Conservation (phyloP, 108 stramenopile genomes). For the Schizochytrium sp. region DNA sequence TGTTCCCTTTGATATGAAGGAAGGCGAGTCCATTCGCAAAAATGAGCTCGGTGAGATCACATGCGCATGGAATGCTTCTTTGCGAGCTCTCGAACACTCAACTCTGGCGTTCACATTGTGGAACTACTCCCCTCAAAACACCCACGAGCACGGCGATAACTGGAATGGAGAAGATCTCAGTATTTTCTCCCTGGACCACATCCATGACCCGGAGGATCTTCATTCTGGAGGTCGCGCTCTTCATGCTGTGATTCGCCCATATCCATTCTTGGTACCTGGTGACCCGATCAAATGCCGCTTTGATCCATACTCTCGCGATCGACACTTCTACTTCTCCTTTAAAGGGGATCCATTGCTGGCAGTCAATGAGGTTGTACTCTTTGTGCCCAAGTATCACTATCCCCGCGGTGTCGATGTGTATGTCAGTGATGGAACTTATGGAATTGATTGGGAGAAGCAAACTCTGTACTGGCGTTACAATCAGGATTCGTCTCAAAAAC, state of each 20-base stretch:
- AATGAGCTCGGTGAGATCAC: slow-evolving; percentile 63
- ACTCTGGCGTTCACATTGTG: slow-evolving; percentile 70
- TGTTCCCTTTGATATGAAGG: slow-evolving; percentile 68
- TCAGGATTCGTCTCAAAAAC: background rate
- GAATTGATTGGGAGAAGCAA: slow-evolving; percentile 24
- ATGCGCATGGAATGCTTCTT: slow-evolving; percentile 68
- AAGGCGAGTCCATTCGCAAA: background rate
- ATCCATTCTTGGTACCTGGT: slow-evolving; percentile 13
- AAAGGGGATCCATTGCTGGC: background rate
- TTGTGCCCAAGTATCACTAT: slow-evolving; percentile 28
- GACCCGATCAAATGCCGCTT: slow-evolving; percentile 5
- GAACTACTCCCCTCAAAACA: slow-evolving; percentile 71
- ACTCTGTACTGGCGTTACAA: background rate
- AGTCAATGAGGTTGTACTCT: slow-evolving; percentile 14
- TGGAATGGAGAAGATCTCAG: slow-evolving; percentile 74
- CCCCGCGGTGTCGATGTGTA: slow-evolving; percentile 4
- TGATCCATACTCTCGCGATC: background rate
- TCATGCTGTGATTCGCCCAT: background rate
- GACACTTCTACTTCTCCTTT: slow-evolving; percentile 46
- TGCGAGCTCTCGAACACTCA: slow-evolving; percentile 67
- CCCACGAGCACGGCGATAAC: slow-evolving; percentile 64
- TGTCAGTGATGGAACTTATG: slow-evolving; percentile 9
- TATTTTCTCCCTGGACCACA: slow-evolving; percentile 67
- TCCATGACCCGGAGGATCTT: background rate
- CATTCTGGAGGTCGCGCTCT: slow-evolving; percentile 47